phyloP scores from a whole-genome alignment of 2,329 filamentous ascomycete species.

The Xylariaceae sp. region DNA sequence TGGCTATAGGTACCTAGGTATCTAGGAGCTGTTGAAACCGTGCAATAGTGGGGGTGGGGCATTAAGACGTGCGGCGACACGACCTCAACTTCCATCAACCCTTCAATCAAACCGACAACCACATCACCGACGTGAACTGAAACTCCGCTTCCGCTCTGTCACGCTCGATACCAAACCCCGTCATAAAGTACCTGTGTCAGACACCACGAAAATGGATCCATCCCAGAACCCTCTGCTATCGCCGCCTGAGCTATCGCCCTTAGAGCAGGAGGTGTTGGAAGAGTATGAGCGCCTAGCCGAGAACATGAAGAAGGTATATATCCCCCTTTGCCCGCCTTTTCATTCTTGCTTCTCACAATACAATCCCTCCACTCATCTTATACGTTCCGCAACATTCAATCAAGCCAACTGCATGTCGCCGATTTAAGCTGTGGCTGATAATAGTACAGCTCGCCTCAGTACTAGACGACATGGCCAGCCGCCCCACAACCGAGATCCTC shows the following conservation, averaged over 20 bases:
- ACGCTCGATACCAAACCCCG: no score
- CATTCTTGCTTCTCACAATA: no score
- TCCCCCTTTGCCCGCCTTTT: no score
- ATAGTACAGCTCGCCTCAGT: slow-evolving; percentile 51
- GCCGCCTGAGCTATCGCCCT: slow-evolving; percentile 62
- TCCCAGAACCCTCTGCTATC: slow-evolving; percentile 22
- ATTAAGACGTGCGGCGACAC: no score
- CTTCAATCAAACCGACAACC: no score
- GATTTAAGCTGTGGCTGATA: background rate
- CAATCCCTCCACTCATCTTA: background rate
- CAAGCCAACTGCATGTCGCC: background rate
- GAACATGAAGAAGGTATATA: slow-evolving; percentile 91
- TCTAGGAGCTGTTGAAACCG: no score
- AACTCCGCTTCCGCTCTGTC: no score
- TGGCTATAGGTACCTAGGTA: no score
- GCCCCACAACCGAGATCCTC: slow-evolving; percentile 75
- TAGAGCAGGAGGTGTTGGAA: slow-evolving; percentile 91
- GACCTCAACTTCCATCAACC: no score
- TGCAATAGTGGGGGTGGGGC: no score
- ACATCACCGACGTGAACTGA: no score
- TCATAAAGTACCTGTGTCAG: no score
- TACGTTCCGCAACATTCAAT: background rate
- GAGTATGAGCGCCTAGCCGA: slow-evolving; percentile 84
- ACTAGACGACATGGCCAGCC: slow-evolving; percentile 61
- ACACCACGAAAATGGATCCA: slow-evolving; percentile 19